Evolutionary conservation across 2,329 filamentous ascomycete genomes (phyloP), one percentile per base, ranked within the genome.

Genomic region (Paracorniculantispora psalliotae): DNA sequence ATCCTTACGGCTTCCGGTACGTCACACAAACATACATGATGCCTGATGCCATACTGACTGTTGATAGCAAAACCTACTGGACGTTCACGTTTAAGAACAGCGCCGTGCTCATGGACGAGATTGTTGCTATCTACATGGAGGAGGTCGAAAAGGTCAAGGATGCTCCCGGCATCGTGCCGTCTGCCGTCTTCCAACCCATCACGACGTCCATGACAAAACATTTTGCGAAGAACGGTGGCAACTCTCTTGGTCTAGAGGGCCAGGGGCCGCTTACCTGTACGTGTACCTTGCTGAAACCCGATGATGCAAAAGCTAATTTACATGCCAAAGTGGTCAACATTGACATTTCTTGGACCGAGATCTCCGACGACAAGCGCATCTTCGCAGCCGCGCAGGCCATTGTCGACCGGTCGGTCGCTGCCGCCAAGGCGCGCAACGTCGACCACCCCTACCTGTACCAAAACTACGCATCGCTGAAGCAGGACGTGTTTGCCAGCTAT

Each of bases 391-490:
- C 64, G 5, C 61, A 65, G 13, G 67, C 67, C 1, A 63, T 70
- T 2, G 52, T 73, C 13, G 59, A 68, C 19, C 64, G 67, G 0
- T 65, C 65, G 12, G 64, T 69, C 13, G 62, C 62, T 0, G 64
- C 68, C 2, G 71, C 73, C 10, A 63, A 67, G 44, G 63, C 67
- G n/a, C 64, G 67, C 7, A 71, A 69, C 0, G 61, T 75, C 0
- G 65, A 72, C 41, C 68, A 74, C 54, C 67, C 68, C 1, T 78
- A 70, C 35, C 60, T 80, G 19, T 80, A 79, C 63, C 70, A 77
- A 50, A 80, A 81, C 63, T 81, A 81, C 56, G 77, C 77, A 1
- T 70, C 72, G 9, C 64, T 67, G 37, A 68, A 68, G 26, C 76
- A 81, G 62, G 64, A 75, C 26, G 72, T 77, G 1, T 67, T 79